These are phyloP conservation scores for Austroboletus eburneus DNA, from an alignment of 768 basidiomycete species.

Conservation along the genomic window DNA sequence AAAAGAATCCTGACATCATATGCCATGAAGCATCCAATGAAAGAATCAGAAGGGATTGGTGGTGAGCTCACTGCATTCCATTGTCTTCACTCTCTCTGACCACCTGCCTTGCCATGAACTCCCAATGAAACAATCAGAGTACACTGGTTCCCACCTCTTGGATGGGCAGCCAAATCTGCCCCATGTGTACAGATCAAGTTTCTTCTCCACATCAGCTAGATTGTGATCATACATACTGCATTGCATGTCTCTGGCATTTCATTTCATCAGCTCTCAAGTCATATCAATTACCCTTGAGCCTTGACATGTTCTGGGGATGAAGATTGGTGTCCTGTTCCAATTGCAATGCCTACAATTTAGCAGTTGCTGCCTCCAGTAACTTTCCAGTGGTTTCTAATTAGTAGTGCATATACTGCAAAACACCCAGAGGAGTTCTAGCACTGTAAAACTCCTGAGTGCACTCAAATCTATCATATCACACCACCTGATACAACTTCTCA, in stretches of 20 bases:
- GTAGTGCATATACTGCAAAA: conserved; percentile 53
- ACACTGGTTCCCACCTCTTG: neutral
- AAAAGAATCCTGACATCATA: too few relatives aligned
- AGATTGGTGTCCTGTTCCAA: conserved; percentile 49
- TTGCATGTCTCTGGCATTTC: conserved; percentile 54
- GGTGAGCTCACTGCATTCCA: too few relatives aligned
- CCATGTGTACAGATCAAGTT: conserved; percentile 47
- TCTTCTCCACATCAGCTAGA: conserved; percentile 44
- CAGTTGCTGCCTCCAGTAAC: conserved; percentile 46
- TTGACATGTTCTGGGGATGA: conserved; percentile 65
- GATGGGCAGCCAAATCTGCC: conserved; percentile 34
- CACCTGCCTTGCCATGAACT: too few relatives aligned
- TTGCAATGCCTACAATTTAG: conserved; percentile 51
- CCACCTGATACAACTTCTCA: conserved; percentile 33
- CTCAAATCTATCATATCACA: conserved; percentile 61
- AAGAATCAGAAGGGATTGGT: too few relatives aligned
- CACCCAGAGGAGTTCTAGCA: conserved; percentile 59
- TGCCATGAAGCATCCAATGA: too few relatives aligned
- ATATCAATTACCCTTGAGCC: conserved; percentile 58
- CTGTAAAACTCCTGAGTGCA: conserved; percentile 78
- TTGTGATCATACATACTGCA: conserved; percentile 70
- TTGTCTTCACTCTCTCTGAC: too few relatives aligned
- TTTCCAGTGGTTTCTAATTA: conserved; percentile 53
- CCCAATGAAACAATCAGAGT: too few relatives aligned
- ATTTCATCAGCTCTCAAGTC: conserved; percentile 52